Base-by-base conservation (phyloP, 2,329 filamentous ascomycete species). In the Neofusicoccum laricinum region DNA sequence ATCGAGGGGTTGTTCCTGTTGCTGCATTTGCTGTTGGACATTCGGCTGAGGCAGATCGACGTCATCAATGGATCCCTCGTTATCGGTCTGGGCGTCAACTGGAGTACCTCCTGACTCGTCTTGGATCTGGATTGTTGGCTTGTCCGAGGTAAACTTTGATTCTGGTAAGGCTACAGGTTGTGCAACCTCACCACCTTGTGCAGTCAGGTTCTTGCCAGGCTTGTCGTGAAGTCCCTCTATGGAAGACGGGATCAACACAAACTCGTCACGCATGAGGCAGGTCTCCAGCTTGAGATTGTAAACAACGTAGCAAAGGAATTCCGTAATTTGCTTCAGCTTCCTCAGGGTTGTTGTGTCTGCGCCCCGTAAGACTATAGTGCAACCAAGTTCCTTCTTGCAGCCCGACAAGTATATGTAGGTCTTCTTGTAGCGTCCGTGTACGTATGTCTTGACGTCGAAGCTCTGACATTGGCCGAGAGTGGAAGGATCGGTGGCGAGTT, bases 251-350 rank as follows among this genome's bases (percentile, higher is more conserved):
- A 96, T 89, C 67, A 93, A 86, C 15, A 96, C 90, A 69, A 92
- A 96, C 71, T 96, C 93, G 75, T 99, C 95, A 61, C 92, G 86
- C 85, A 99, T 91, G 50, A 99, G 81, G 70, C 91, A 97, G 1
- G 95, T 97, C 78, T 99, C 95, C 14, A 99, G 84, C 73, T 96
- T 97, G 61, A 99, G 83, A 71, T 97, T 99, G 78, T 99, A 99
- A 12, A 98, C 93, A 19, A 99, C 96, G 70, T 98, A 99, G 41
- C 96, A 90, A 94, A 99, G 97, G 73, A 99, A 98, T 74, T 99
- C 95, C 11, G 94, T 95, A 69, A 99, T 95, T 61, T 88, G 86
- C 78, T 99, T 99, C 76, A 99, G 88, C 70, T 88, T 91, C 1
- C 87, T 82, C 17, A 99, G 83, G 0, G 88, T 82, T 53, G 86